phyloP scores from a whole-genome alignment of 805 yeast genomes.

The Dipodascopsis uninucleata region DNA sequence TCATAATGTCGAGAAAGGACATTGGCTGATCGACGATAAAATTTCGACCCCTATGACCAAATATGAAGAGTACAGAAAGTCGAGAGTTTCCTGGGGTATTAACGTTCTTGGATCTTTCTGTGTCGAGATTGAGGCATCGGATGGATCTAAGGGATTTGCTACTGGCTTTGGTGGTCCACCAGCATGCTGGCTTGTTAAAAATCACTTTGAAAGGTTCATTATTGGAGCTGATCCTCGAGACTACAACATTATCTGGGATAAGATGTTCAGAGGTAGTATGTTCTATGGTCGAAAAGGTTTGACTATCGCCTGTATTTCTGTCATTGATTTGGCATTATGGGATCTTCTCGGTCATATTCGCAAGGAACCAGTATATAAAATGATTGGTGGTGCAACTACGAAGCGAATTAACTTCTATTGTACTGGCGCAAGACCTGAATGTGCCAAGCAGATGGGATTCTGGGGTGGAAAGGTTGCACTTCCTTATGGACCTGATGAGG shows the following conservation, averaged over 20 bases:
- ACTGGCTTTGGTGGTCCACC: constrained; percentile 54
- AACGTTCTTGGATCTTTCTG: constrained; percentile 51
- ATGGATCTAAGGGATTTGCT: constrained; percentile 50
- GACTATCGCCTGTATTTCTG: constrained; percentile 47
- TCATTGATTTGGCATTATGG: constrained; percentile 50
- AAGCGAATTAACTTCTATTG: constrained; percentile 48
- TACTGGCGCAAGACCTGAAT: constrained; percentile 47
- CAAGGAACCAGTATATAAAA: constrained; percentile 50
- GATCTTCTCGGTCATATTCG: constrained; percentile 49
- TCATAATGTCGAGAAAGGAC: constrained; percentile 48
- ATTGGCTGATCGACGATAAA: constrained; percentile 48
- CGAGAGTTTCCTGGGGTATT: constrained; percentile 50
- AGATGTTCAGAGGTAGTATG: constrained; percentile 49
- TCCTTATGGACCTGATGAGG: constrained; percentile 51
- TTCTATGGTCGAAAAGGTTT: constrained; percentile 51
- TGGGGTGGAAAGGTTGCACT: constrained; percentile 54
- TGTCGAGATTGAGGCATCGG: constrained; percentile 47
- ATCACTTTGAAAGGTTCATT: constrained; percentile 47
- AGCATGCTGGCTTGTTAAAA: constrained; percentile 47
- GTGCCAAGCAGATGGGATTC: constrained; percentile 50
- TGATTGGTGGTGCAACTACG: constrained; percentile 51
- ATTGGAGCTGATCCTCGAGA: constrained; percentile 49
- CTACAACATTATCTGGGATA: constrained; percentile 46
- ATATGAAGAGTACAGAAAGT: constrained; percentile 44
- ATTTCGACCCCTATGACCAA: constrained; percentile 51